phyloP scores from a whole-genome alignment of 495 filamentous ascomycete species.

The Aspergillus baeticus region DNA sequence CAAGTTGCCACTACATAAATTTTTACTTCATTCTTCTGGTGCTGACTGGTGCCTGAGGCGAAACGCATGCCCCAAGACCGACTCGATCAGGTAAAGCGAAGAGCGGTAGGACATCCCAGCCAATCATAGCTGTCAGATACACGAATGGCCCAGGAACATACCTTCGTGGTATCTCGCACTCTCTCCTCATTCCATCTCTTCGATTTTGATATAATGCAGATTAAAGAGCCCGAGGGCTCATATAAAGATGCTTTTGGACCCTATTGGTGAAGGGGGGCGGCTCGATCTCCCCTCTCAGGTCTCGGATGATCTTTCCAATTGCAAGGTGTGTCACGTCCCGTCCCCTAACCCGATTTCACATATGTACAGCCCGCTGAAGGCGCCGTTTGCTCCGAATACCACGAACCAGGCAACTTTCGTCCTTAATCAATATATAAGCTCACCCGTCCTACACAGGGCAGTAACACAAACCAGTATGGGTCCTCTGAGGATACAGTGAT shows the following conservation, averaged over 20 bases:
- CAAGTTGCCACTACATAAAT: no score
- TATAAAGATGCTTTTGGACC: not conserved
- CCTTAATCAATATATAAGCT: not conserved
- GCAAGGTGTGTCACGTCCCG: not conserved
- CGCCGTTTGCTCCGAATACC: no score
- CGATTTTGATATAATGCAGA: not conserved
- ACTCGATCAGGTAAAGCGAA: not conserved
- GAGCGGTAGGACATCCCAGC: not conserved
- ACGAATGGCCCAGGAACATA: not conserved
- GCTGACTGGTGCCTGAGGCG: no score
- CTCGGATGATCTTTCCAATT: not conserved
- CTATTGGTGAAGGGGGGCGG: not conserved
- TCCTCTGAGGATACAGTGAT: not conserved
- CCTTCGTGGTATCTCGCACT: not conserved
- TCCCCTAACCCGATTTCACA: not conserved
- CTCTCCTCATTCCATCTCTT: not conserved
- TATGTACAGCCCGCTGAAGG: not conserved
- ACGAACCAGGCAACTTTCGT: not conserved
- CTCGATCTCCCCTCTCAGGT: not conserved
- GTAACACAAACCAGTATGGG: slow-evolving; percentile 1
- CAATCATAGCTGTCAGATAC: not conserved
- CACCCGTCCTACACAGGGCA: not conserved
- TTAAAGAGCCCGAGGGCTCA: not conserved
- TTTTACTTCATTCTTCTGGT: no score
- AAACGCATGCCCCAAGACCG: no score